These are phyloP conservation scores for Pyrenula massariospora DNA, from an alignment of 495 filamentous ascomycete genomes.

Conservation along the genomic window DNA sequence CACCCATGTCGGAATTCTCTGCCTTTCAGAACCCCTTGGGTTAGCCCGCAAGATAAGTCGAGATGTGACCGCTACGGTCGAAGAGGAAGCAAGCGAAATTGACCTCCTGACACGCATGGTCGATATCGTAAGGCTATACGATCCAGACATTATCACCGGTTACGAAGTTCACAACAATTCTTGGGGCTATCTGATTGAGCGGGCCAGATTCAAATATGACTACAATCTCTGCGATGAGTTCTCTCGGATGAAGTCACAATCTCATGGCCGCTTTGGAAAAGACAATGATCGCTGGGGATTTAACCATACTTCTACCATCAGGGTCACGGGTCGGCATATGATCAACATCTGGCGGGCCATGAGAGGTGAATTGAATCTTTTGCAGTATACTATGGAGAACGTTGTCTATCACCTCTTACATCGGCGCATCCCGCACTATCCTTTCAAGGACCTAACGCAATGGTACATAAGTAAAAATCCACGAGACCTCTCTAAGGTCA, in stretches of 20 bases:
- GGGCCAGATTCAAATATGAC: conserved; percentile 75
- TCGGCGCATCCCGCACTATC: conserved; percentile 83
- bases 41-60: conserved; percentile 33
- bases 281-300: conserved; percentile 87
- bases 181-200: conserved; percentile 92
- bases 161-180: conserved; percentile 90
- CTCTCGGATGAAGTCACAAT: conserved; percentile 73
- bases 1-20: conserved; percentile 54
- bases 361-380: conserved; percentile 74
- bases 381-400: conserved; percentile 96
- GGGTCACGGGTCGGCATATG: conserved; percentile 82
- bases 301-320: conserved; percentile 77
- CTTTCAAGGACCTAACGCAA: conserved; percentile 59
- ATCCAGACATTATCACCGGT: conserved; percentile 90
- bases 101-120: conserved; percentile 73
- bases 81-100: conserved; percentile 67
- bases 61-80: conserved; percentile 44
- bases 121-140: conserved; percentile 70
- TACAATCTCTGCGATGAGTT: conserved; percentile 85
- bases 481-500: conserved; percentile 57
- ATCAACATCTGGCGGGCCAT: conserved; percentile 98
- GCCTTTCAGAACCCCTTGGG: conserved; percentile 43
- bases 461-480: conserved; percentile 66
- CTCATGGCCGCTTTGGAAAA: conserved; percentile 70
- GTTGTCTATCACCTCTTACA: conserved; percentile 88